A percentile compares a stretch with the other conserved stretches of the same genome.
Conservation (phyloP, 2,329 filamentous ascomycete species). For the Venturia carpophila region DNA sequence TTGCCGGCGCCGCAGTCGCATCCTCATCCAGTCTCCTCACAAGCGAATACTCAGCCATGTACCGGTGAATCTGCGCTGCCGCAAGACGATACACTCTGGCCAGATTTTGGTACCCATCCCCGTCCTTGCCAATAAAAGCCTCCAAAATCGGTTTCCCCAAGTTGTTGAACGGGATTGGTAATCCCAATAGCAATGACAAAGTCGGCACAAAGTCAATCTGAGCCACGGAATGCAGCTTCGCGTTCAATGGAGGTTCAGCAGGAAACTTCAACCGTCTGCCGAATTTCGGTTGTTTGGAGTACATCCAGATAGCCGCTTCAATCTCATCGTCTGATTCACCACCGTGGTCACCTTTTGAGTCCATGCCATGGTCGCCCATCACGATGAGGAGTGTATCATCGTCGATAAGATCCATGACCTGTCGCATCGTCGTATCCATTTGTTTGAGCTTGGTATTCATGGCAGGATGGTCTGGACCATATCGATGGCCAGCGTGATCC, state of each 20-base stretch:
- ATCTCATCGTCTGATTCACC: conserved; percentile 96
- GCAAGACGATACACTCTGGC: conserved; percentile 69
- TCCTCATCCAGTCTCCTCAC: conserved; percentile 61
- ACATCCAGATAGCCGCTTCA: conserved; percentile 96
- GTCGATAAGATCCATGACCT: conserved; percentile 65
- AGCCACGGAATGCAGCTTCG: conserved; percentile 64
- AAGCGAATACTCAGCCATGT: conserved; percentile 73
- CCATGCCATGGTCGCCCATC: conserved; percentile 99
- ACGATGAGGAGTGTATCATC: conserved; percentile 83
- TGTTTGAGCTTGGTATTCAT: conserved; percentile 87
- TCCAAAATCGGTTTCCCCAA: conserved; percentile 89
- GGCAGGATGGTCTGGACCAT: conserved; percentile 84
- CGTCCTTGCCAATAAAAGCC: conserved; percentile 67
- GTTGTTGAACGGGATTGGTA: conserved; percentile 95
- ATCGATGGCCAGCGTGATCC: conserved; percentile 93
- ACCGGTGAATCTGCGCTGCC: conserved; percentile 79
- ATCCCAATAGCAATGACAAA: conserved; percentile 73
- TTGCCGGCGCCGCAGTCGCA: conserved; percentile 42
- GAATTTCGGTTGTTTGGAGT: conserved; percentile 79
- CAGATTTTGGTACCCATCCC: conserved; percentile 67
- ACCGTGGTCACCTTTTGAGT: conserved; percentile 93
- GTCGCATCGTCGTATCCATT: conserved; percentile 75
- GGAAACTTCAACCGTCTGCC: conserved; percentile 62
- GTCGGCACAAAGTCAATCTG: conserved; percentile 97
- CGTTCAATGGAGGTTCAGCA: conserved; percentile 53